phyloP scores from a whole-genome alignment of 164 flowering plant genomes.

The Echeveria elegans region DNA sequence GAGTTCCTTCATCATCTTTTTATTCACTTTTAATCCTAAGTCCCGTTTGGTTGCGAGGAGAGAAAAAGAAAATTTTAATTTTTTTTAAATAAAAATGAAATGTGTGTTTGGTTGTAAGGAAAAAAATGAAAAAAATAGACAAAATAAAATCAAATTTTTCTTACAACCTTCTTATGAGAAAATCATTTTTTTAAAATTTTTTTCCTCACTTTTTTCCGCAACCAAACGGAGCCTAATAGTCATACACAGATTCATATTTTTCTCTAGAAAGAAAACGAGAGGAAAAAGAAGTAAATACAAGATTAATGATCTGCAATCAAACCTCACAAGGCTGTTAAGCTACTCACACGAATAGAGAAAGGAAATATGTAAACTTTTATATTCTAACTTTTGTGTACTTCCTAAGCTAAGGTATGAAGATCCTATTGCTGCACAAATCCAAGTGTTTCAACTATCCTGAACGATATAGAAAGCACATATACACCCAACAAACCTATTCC shows the following conservation, averaged over 20 bases:
- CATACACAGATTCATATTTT: neutral
- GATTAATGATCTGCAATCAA: neutral
- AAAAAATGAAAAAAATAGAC: no score
- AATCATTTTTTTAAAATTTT: no score
- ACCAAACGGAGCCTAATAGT: neutral
- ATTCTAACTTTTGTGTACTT: neutral
- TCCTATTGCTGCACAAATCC: constrained; percentile 7
- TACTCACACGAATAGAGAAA: neutral
- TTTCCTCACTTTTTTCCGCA: no score
- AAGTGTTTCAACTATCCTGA: constrained; percentile 29
- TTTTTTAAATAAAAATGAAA: no score
- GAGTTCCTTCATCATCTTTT: no score
- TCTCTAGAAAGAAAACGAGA: neutral
- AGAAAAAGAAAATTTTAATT: no score
- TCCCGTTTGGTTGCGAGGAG: no score
- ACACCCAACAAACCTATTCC: constrained; percentile 50
- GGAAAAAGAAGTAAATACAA: neutral
- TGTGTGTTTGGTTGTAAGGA: no score
- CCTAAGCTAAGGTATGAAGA: constrained; percentile 1
- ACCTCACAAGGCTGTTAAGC: neutral
- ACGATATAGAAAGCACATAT: constrained; percentile 38
- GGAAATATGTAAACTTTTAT: neutral
- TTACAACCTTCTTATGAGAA: no score
- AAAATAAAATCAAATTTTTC: no score
- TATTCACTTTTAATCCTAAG: no score